A percentile compares a stretch with the other conserved stretches of the same genome.
Conservation (phyloP, 148 eudicot species). For the Spergularia marina region DNA sequence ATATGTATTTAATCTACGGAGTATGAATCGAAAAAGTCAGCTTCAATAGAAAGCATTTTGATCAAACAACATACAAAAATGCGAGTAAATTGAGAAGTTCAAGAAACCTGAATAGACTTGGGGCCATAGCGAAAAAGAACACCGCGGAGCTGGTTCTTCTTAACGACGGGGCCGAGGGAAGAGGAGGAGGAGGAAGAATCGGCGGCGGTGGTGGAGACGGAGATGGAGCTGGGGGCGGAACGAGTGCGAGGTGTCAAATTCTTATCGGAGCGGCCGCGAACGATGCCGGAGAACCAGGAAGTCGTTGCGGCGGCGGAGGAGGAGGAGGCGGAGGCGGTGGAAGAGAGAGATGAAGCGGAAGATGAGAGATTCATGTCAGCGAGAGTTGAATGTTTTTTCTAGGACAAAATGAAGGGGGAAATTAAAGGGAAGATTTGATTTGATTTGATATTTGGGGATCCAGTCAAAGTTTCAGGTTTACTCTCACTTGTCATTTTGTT, state of each 20-base stretch:
- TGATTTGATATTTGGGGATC: not conserved
- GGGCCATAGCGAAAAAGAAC: conserved; percentile 90
- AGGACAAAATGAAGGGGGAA: not conserved
- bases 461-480: not conserved
- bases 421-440: not conserved
- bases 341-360: conserved; percentile 14
- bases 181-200: conserved; percentile 38
- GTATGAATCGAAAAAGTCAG: no score
- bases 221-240: conserved; percentile 32
- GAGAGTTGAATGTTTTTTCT: not conserved
- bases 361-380: conserved; percentile 32
- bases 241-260: not conserved
- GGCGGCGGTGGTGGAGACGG: conserved; percentile 62
- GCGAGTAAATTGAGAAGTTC: not conserved
- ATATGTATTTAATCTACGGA: no score
- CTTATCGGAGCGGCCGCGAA: conserved; percentile 35
- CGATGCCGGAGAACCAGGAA: conserved; percentile 36
- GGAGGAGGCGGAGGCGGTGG: conserved; percentile 8
- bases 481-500: no score
- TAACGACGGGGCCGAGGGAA: conserved; percentile 45
- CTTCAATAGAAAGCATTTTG: no score
- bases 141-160: conserved; percentile 76
- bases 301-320: conserved; percentile 16
- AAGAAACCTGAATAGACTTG: conserved; percentile 65
- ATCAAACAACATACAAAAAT: not conserved